Conservation (phyloP, 2,329 filamentous ascomycete genomes). For the Cadophora sp. region DNA sequence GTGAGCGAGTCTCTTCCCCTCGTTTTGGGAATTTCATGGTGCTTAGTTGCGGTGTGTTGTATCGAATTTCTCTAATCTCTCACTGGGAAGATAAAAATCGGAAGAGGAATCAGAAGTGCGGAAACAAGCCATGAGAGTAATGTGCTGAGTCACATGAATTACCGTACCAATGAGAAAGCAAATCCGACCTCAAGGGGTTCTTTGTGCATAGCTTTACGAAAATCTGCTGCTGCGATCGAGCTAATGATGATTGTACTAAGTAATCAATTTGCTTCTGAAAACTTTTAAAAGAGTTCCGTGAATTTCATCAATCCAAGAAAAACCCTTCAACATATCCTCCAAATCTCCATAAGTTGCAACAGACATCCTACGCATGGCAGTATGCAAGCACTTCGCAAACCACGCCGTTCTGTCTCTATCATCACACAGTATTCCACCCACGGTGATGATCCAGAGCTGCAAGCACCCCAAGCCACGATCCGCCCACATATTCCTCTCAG, state of each 20-base stretch:
- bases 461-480: constrained; percentile 3
- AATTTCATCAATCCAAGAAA: constrained; percentile 5
- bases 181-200: background rate
- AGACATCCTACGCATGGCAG: background rate
- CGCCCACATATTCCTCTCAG: background rate
- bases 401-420: background rate
- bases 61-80: no score
- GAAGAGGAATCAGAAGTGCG: background rate
- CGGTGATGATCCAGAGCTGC: background rate
- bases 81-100: background rate
- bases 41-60: no score
- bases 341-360: constrained; percentile 1
- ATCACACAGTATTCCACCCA: background rate
- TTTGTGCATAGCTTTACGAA: no score
- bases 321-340: background rate
- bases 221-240: no score
- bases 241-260: background rate
- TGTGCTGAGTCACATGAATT: background rate
- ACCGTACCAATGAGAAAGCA: background rate
- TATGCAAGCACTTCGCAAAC: constrained; percentile 3
- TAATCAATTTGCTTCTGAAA: background rate
- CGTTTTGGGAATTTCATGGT: no score
- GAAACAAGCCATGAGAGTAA: background rate
- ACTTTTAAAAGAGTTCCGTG: background rate
- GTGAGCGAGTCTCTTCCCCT: background rate